These are phyloP conservation scores for Linum trigynum DNA, from an alignment of 345 rosid species.

Conservation along the genomic window DNA sequence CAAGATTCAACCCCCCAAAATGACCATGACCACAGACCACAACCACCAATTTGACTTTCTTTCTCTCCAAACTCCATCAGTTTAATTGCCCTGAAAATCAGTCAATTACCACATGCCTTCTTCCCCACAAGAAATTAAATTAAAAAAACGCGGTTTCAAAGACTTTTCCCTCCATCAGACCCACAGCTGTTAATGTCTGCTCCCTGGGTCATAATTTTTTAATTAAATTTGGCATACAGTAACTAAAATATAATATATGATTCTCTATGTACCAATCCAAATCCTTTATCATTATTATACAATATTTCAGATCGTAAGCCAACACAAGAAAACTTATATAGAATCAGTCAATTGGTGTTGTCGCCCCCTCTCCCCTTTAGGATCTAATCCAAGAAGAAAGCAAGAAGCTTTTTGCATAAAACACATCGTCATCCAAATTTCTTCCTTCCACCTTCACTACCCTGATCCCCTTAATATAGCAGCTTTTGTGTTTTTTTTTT, in stretches of 20 bases:
- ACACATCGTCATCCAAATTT: background rate
- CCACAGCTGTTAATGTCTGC: constrained; percentile 19
- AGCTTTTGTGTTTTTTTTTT: background rate
- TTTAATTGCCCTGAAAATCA: background rate
- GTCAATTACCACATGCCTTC: constrained; percentile 14
- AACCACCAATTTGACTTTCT: constrained; percentile 26
- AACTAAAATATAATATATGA: no score
- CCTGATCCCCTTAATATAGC: constrained; percentile 11
- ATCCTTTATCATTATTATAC: background rate
- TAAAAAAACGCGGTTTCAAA: constrained; percentile 32
- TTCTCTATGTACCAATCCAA: no score
- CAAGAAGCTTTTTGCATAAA: background rate
- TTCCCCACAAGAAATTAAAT: background rate
- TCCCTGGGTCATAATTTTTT: background rate
- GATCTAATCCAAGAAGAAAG: background rate
- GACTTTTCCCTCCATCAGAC: constrained; percentile 24
- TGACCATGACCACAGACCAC: background rate
- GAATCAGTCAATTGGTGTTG: constrained; percentile 12
- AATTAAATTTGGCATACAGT: background rate
- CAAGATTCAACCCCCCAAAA: background rate
- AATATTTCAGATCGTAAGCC: constrained; percentile 2
- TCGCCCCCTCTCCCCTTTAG: background rate
- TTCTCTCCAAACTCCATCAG: background rate
- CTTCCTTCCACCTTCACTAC: background rate
- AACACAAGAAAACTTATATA: background rate